Evolutionary conservation across 2,329 filamentous ascomycete species (phyloP), one percentile per base, ranked within the genome.

Genomic region (Talaromyces amestolkiae): DNA sequence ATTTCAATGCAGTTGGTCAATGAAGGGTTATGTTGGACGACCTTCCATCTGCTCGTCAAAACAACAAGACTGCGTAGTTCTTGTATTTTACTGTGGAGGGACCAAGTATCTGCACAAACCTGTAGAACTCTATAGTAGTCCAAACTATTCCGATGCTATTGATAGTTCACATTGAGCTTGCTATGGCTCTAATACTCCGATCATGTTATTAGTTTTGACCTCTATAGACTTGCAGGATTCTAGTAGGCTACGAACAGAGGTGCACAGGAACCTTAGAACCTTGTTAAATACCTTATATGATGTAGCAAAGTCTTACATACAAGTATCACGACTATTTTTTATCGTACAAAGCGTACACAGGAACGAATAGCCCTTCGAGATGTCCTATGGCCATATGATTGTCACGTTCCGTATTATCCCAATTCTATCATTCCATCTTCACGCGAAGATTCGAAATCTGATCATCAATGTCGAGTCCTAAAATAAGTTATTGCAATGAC

Each of bases 401-500:
- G 22, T 47, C 11, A 15, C 27, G 22, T 15, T 27, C 47, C 11
- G 33, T 15, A n/a, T 11, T 10, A n/a, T 53, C 27, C 4, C 27
- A 17, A 10, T 7, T 33, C 8, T 53, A 33, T 33, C 22, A 49
- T 27, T 27, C 6, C 11, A 51, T 49, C 22, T 49, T 8, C 11
- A 27, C 22, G 3, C 15, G 7, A n/a, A 31, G 24, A 33, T 19
- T 53, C 3, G 7, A 13, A 2, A 9, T 1, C 13, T 31, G 4
- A 31, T 3, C 7, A n/a, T 22, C 17, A 54, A 35, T 10, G 51
- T 35, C 51, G 10, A 35, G 31, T 35, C n/a, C 31, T 54, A 9
- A 69, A 31, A 62, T 69, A 69, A 2, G 66, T 69, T 6, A 63
- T 63, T 9, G 86, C 67, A 68, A 87, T 84, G 65, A 87, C 70